Evolutionary conservation across 2,329 filamentous ascomycete species (phyloP).

Genomic region (Aspergillus latus): DNA sequence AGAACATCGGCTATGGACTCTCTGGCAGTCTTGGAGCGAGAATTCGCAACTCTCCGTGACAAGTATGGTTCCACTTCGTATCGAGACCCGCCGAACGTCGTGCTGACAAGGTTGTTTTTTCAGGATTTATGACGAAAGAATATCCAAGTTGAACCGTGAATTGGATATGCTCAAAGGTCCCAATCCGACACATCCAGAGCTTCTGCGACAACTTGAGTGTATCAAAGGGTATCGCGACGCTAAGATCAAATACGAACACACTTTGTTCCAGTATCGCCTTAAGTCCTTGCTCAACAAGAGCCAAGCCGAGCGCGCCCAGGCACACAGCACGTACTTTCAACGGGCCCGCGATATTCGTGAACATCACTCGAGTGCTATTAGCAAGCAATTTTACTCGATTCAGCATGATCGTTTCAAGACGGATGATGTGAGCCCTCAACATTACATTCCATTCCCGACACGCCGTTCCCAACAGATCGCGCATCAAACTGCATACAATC

Average conservation of each 20-base stretch:
- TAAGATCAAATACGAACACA: slow-evolving; percentile 73
- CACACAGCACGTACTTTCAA: slow-evolving; percentile 90
- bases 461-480: slow-evolving; percentile 74
- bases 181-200: slow-evolving; percentile 78
- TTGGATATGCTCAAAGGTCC: slow-evolving; percentile 59
- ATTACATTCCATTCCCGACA: slow-evolving; percentile 75
- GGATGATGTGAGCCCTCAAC: slow-evolving; percentile 77
- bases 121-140: slow-evolving; percentile 83
- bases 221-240: slow-evolving; percentile 79
- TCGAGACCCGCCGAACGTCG: neutral
- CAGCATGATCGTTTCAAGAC: slow-evolving; percentile 81
- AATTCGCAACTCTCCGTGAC: slow-evolving; percentile 80
- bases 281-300: slow-evolving; percentile 71
- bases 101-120: slow-evolving; percentile 16
- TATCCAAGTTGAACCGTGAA: slow-evolving; percentile 74
- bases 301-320: slow-evolving; percentile 78
- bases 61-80: slow-evolving; percentile 42
- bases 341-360: slow-evolving; percentile 80
- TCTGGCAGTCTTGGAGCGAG: slow-evolving; percentile 76
- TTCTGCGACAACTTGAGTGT: slow-evolving; percentile 83
- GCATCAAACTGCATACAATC: slow-evolving; percentile 89
- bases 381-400: slow-evolving; percentile 88
- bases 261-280: slow-evolving; percentile 70
- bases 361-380: slow-evolving; percentile 72
- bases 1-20: slow-evolving; percentile 79